phyloP scores from a whole-genome alignment of 225 moss, liverwort and hornwort genomes.

The Sphagnum contortum region DNA sequence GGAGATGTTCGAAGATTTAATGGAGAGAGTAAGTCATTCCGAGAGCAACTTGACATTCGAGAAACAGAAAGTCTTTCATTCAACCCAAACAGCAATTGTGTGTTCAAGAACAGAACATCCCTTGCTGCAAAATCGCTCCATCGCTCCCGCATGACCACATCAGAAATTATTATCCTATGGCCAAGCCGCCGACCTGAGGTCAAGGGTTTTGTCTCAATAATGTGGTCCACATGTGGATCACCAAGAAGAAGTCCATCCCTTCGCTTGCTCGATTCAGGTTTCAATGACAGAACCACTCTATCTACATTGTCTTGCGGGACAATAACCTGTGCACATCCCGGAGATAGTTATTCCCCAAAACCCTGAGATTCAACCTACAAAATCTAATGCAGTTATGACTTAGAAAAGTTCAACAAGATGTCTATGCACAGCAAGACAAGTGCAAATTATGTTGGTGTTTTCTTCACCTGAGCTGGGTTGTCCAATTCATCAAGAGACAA shows the following conservation, averaged over 20 bases:
- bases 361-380: too few relatives aligned
- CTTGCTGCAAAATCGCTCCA: conserved; percentile 87
- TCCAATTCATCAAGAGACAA: conserved; percentile 32
- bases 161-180: conserved; percentile 75
- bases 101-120: conserved; percentile 75
- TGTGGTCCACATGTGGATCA: conserved; percentile 33
- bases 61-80: conserved; percentile 47
- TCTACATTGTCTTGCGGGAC: conserved; percentile 32
- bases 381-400: background rate
- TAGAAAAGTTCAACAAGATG: background rate
- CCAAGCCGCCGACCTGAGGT: conserved; percentile 39
- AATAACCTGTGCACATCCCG: conserved; percentile 13
- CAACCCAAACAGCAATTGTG: conserved; percentile 66
- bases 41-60: conserved; percentile 40
- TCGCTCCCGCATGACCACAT: conserved; percentile 80
- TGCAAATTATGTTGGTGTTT: too few relatives aligned
- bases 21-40: conserved; percentile 23
- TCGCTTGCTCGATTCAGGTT: conserved; percentile 27
- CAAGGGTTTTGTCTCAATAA: conserved; percentile 11
- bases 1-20: conserved; percentile 16
- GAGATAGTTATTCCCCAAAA: too few relatives aligned
- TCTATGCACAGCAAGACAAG: too few relatives aligned
- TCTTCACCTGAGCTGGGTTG: conserved; percentile 21
- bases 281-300: conserved; percentile 22
- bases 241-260: conserved; percentile 73